Base-by-base conservation (phyloP, 495 filamentous ascomycete species). In the Penicillium steckii region DNA sequence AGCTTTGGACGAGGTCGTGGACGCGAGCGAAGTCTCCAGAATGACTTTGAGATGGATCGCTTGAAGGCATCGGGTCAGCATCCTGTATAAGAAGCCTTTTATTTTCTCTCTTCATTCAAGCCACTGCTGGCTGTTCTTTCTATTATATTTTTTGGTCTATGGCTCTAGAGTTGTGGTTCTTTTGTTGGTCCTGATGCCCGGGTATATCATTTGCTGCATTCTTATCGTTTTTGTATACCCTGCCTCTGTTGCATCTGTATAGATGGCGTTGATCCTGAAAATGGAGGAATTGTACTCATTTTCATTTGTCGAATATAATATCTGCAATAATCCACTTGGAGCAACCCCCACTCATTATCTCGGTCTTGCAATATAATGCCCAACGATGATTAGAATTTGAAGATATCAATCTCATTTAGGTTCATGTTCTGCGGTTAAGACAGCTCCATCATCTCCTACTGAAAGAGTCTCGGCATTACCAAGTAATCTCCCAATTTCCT, bases 11-110 rank as follows among this genome's bases (percentile, higher is more conserved):
- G 67, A 10, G 70, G 73, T 19, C 61, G 72, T 15, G 72, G 73
- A 3, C 67, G 67, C 0, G 65, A 61, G 8, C 66, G 74, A 27
- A 64, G 64, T 52, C 59, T 75, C 9, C 74, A 80, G 57, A 85
- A 85, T 68, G 83, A 86, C 50, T 96, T 95, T 71, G 91, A 96
- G 70, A 87, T 96, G 90, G 84, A 87, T 46, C 76, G 72, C 9
- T 79, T 86, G 79, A 80, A 76, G 51, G 68, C 69, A n/a, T 68
- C 67, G 26, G 75, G 57, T 26, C 73, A 68, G 50, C 64, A 58
- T 37, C 63, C 66, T 44, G 71, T 71, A 62, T 76, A 45, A 69
- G 45, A 22, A 12, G 30, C 12, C 7, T 21, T 46, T 25, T 13
- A 19, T 25, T 38, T 12, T 8, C 8, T 27, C 25, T 18, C 45